Conservation (phyloP, 2,329 filamentous ascomycete species). For the Fusarium nodosum region DNA sequence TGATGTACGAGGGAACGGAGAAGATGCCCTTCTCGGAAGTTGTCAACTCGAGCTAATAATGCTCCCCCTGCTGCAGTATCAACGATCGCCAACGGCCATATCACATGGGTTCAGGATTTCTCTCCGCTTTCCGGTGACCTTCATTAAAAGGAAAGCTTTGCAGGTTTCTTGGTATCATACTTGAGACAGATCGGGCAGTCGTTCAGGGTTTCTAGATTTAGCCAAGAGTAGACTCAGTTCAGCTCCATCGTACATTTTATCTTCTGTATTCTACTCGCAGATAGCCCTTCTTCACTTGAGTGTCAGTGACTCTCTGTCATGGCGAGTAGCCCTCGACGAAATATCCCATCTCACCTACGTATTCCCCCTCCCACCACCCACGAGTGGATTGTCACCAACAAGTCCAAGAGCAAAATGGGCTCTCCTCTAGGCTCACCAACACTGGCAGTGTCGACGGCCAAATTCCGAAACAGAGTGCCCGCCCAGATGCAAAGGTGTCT, state of each 20-base stretch:
- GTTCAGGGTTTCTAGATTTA: slow-evolving; percentile 4
- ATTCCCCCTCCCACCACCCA: slow-evolving; percentile 39
- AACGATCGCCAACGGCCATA: slow-evolving; percentile 22
- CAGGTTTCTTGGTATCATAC: slow-evolving; percentile 26
- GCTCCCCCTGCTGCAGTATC: slow-evolving; percentile 19
- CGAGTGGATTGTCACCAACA: slow-evolving; percentile 29
- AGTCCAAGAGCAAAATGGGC: slow-evolving; percentile 44
- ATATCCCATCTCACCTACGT: slow-evolving; percentile 38
- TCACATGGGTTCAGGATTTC: slow-evolving; percentile 20
- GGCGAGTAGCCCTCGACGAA: slow-evolving; percentile 45
- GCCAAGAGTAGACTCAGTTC: slow-evolving; percentile 4
- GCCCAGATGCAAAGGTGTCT: slow-evolving; percentile 64
- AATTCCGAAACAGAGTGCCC: slow-evolving; percentile 56
- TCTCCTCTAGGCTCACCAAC: slow-evolving; percentile 56
- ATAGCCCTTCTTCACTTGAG: not conserved
- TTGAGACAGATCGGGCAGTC: slow-evolving; percentile 2
- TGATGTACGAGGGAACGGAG: slow-evolving; percentile 30
- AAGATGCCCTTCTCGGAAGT: slow-evolving; percentile 40
- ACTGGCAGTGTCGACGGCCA: slow-evolving; percentile 56
- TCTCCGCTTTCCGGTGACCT: slow-evolving; percentile 16
- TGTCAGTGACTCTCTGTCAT: slow-evolving; percentile 35
- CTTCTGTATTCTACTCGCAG: slow-evolving; percentile 8
- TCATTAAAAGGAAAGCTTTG: slow-evolving; percentile 38
- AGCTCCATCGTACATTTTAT: slow-evolving; percentile 9
- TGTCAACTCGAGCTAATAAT: slow-evolving; percentile 23